Percentiles rank a stretch among this genome's conserved stretches.
These are phyloP conservation scores for Torulaspora gathmanii DNA, from an alignment of 805 yeast species.

Conservation along the genomic window DNA sequence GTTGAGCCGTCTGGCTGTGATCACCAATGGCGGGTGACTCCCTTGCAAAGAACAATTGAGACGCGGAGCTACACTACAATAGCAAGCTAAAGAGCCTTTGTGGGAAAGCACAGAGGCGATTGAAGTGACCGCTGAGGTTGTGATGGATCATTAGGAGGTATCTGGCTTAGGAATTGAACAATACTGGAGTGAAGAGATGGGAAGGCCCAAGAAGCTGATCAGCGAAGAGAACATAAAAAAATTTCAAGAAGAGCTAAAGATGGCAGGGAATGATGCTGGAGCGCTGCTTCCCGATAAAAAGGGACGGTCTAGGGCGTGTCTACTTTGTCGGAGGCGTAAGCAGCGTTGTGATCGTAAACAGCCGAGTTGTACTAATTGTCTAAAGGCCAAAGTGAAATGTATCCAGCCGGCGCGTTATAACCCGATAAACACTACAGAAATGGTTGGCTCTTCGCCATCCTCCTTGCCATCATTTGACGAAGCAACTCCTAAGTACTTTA, in stretches of 20 bases:
- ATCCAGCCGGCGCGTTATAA: constrained; percentile 60
- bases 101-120: neutral
- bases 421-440: neutral
- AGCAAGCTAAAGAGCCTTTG: no score
- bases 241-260: constrained; percentile 34
- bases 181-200: constrained; percentile 23
- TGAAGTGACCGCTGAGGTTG: neutral
- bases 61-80: no score
- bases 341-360: constrained; percentile 62
- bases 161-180: neutral
- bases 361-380: constrained; percentile 62
- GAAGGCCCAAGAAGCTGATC: constrained; percentile 36
- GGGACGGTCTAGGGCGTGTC: constrained; percentile 54
- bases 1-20: no score
- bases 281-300: constrained; percentile 41
- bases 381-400: constrained; percentile 58
- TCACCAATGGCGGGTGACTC: no score
- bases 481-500: constrained; percentile 1
- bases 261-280: constrained; percentile 33
- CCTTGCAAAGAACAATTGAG: no score
- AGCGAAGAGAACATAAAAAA: constrained; percentile 35
- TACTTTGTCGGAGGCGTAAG: constrained; percentile 52
- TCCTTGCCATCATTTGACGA: constrained; percentile 5
- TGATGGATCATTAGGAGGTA: neutral
- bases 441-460: neutral